Conservation (phyloP, 257 asterid species). For the Craterostigma plantagineum region DNA sequence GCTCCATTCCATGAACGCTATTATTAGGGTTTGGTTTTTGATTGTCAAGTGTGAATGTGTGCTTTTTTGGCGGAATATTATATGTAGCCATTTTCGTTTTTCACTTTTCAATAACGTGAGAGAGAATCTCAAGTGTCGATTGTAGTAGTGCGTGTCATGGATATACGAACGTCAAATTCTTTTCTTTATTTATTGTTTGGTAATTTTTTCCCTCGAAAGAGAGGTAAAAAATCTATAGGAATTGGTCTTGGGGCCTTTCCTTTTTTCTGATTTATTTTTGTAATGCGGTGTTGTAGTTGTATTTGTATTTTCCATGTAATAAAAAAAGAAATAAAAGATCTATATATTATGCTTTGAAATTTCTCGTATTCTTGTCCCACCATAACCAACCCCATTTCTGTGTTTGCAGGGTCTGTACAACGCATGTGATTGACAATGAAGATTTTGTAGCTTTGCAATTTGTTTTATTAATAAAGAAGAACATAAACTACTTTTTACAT, state of each 20-base stretch:
- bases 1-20: neutral
- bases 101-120: neutral
- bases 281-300: conserved; percentile 33
- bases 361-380: neutral
- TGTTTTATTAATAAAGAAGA: conserved; percentile 32
- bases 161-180: conserved; percentile 20
- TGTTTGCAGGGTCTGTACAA: conserved; percentile 16
- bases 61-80: conserved; percentile 53
- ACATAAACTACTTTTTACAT: neutral
- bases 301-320: conserved; percentile 14
- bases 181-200: conserved; percentile 6
- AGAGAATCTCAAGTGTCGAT: neutral
- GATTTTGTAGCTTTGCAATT: conserved; percentile 67
- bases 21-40: conserved; percentile 24
- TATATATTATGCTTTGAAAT: neutral
- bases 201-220: neutral
- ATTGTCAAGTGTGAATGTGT: conserved; percentile 35
- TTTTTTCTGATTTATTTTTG: conserved; percentile 9
- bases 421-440: conserved; percentile 68
- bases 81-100: conserved; percentile 10
- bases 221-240: conserved; percentile 18
- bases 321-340: conserved; percentile 4
- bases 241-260: conserved; percentile 86
- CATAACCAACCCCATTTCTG: conserved; percentile 8
- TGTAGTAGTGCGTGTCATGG: conserved; percentile 19